Conservation (phyloP, 345 rosid genomes). For the Cardamine occulta region DNA sequence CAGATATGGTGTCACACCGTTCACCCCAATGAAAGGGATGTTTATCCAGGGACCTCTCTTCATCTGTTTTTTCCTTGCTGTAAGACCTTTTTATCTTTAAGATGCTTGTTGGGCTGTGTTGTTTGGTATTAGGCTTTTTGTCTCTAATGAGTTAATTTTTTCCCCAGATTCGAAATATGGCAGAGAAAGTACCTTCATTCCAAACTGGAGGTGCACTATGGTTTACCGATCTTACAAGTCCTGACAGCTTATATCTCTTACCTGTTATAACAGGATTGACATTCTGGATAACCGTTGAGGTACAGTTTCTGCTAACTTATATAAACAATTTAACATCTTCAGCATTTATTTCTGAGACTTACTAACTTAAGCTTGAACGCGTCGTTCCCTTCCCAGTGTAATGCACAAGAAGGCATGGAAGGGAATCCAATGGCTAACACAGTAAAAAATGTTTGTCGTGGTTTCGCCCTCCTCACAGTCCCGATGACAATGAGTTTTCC, state of each 20-base stretch:
- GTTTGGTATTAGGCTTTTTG: conserved; percentile 5
- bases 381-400: conserved; percentile 48
- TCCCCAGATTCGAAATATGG: conserved; percentile 75
- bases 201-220: conserved; percentile 80
- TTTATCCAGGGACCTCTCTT: conserved; percentile 82
- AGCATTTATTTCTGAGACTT: not conserved
- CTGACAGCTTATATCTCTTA: conserved; percentile 71
- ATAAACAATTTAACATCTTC: conserved; percentile 16
- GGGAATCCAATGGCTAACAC: conserved; percentile 67
- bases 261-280: conserved; percentile 68
- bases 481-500: conserved; percentile 82
- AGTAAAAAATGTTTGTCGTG: conserved; percentile 63
- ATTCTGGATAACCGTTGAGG: conserved; percentile 86
- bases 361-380: not conserved
- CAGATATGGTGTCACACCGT: conserved; percentile 83
- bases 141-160: not conserved
- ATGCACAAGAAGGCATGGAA: conserved; percentile 91
- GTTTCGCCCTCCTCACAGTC: conserved; percentile 64
- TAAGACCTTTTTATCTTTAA: conserved; percentile 47
- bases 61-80: conserved; percentile 80
- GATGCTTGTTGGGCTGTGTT: conserved; percentile 12
- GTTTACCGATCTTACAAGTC: conserved; percentile 77
- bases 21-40: conserved; percentile 82
- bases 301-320: conserved; percentile 38
- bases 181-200: conserved; percentile 86